Percentiles rank a stretch among this genome's conserved stretches.
These are phyloP conservation scores for Chamaecyparis obtusa DNA, from an alignment of 75 land plant genomes.

Conservation along the genomic window DNA sequence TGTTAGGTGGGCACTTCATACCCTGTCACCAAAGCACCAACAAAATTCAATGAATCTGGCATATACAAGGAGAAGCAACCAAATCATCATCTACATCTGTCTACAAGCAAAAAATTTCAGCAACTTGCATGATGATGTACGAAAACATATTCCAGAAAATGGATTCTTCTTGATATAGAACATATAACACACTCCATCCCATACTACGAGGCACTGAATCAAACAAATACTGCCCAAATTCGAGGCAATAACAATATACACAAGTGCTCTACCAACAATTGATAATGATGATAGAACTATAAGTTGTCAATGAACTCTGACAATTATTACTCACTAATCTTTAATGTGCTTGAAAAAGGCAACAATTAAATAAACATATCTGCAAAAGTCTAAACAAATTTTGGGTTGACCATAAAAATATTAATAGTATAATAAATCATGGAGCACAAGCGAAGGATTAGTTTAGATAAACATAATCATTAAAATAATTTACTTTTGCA, in stretches of 20 bases:
- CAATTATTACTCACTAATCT: background rate
- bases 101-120: background rate
- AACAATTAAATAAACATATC: background rate
- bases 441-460: background rate
- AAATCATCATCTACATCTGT: background rate
- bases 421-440: background rate
- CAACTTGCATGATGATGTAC: background rate
- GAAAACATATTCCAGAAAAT: background rate
- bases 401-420: background rate
- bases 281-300: background rate
- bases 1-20: constrained; percentile 89
- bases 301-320: background rate
- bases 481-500: background rate
- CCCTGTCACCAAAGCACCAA: constrained; percentile 49
- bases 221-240: background rate
- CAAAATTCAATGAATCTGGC: constrained; percentile 1
- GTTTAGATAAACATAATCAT: background rate
- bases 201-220: background rate
- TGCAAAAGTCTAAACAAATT: background rate
- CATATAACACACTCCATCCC: background rate
- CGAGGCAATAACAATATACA: background rate
- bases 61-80: background rate
- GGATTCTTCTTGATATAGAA: background rate
- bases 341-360: background rate
- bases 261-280: background rate